phyloP scores from a whole-genome alignment of 345 rosid species.

The Eucalyptus cloeziana region DNA sequence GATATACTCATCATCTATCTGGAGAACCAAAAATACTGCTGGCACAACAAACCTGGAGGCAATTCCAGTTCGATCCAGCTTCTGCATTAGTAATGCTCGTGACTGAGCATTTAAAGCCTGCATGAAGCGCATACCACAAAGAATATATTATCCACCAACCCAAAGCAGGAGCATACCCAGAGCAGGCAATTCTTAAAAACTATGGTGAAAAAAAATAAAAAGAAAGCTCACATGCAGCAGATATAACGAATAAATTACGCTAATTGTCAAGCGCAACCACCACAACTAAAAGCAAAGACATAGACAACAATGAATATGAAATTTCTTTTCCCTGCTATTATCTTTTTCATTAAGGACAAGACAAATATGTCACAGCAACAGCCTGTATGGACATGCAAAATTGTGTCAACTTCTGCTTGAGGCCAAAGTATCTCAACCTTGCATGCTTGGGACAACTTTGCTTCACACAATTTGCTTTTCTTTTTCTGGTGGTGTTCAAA shows the following conservation, averaged over 20 bases:
- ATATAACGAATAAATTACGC: background rate
- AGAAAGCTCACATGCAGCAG: background rate
- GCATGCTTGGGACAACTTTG: background rate
- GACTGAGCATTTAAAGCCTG: conserved; percentile 90
- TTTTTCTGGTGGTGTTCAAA: background rate
- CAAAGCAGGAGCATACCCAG: background rate
- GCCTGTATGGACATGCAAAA: background rate
- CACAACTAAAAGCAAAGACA: background rate
- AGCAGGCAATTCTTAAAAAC: background rate
- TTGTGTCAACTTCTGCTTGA: background rate
- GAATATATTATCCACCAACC: background rate
- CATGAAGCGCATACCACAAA: background rate
- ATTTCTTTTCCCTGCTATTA: background rate
- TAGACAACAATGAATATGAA: background rate
- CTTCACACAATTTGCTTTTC: background rate
- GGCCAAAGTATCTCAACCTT: background rate
- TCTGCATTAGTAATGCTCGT: conserved; percentile 79
- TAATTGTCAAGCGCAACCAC: background rate
- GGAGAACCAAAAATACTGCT: background rate
- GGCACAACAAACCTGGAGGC: conserved; percentile 48
- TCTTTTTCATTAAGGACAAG: background rate
- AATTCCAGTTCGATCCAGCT: conserved; percentile 82
- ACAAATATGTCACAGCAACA: background rate
- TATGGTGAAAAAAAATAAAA: background rate
- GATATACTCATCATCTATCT: background rate